These are phyloP conservation scores for Fusarium nisikadoi DNA, from an alignment of 2,329 filamentous ascomycete genomes.

Conservation along the genomic window DNA sequence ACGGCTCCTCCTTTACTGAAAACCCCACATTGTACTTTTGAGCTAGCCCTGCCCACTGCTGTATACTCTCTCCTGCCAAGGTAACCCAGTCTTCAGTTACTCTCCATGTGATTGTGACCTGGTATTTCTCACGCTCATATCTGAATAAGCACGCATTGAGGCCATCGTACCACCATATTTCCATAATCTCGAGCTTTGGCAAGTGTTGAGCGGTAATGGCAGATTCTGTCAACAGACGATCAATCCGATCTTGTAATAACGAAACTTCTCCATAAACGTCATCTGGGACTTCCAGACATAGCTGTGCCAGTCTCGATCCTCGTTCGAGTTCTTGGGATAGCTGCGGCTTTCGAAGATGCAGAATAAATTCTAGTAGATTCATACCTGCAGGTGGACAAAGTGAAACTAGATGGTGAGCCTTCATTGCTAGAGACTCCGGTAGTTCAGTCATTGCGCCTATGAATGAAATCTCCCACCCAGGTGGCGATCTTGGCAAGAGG, in stretches of 20 bases:
- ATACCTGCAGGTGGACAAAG: not conserved
- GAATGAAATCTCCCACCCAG: too few relatives aligned
- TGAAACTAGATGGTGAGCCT: not conserved
- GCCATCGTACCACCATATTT: not conserved
- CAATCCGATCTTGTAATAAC: rapidly evolving
- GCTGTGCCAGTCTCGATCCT: not conserved
- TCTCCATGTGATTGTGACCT: not conserved
- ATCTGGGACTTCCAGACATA: too few relatives aligned
- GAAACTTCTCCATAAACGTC: rapidly evolving
- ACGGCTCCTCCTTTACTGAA: not conserved
- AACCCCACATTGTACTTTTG: rapidly evolving
- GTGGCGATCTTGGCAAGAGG: not conserved
- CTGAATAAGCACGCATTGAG: rapidly evolving
- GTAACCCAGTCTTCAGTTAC: rapidly evolving
- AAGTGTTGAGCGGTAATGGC: rapidly evolving
- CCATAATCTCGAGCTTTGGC: rapidly evolving
- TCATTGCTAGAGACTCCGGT: not conserved
- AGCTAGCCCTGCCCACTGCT: not conserved
- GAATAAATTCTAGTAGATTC: rapidly evolving
- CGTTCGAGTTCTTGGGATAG: not conserved
- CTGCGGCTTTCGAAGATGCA: not conserved
- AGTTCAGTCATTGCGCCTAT: not conserved
- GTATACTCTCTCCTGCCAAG: rapidly evolving
- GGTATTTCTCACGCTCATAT: not conserved
- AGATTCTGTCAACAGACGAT: not conserved